A percentile compares a stretch with the other conserved stretches of the same genome.
phyloP scores from a whole-genome alignment of 495 filamentous ascomycete genomes.

The Xylaria cubensis region DNA sequence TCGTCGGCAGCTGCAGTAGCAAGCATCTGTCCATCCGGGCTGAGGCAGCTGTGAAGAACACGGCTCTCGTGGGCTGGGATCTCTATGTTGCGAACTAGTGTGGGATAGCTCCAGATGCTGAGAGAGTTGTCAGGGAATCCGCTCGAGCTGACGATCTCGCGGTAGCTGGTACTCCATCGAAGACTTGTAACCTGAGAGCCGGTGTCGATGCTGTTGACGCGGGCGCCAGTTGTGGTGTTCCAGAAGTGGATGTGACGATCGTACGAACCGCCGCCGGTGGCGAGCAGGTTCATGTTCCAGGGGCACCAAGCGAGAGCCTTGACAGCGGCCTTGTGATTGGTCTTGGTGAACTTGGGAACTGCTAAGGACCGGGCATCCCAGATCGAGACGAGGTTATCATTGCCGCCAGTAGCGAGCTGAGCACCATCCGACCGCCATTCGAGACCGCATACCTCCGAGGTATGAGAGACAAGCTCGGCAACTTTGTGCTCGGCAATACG shows the following conservation, averaged over 20 bases:
- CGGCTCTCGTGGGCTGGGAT: constrained; percentile 99
- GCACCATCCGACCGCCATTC: constrained; percentile 97
- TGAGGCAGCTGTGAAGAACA: constrained; percentile 92
- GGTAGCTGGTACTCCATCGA: constrained; percentile 94
- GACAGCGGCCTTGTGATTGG: constrained; percentile 97
- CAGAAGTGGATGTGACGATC: constrained; percentile 99
- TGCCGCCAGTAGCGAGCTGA: constrained; percentile 95
- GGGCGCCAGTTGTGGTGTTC: constrained; percentile 96
- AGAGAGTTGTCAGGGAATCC: constrained; percentile 99
- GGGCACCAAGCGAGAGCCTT: constrained; percentile 99
- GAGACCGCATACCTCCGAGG: constrained; percentile 95
- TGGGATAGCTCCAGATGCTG: constrained; percentile 98
- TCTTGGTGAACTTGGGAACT: constrained; percentile 98
- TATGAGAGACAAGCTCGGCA: constrained; percentile 94
- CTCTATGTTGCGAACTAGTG: constrained; percentile 93
- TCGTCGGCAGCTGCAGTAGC: constrained; percentile 96
- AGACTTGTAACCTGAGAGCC: constrained; percentile 96
- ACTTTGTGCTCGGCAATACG: constrained; percentile 97
- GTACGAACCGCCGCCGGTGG: constrained; percentile 94
- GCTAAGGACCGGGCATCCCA: constrained; percentile 95
- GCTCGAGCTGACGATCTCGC: constrained; percentile 95
- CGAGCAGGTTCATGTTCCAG: constrained; percentile 96
- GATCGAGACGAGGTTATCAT: constrained; percentile 98
- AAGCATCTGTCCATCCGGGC: constrained; percentile 95
- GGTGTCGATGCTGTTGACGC: constrained; percentile 98